phyloP scores from a whole-genome alignment of 768 basidiomycete genomes.

The Termitomyces sp. region DNA sequence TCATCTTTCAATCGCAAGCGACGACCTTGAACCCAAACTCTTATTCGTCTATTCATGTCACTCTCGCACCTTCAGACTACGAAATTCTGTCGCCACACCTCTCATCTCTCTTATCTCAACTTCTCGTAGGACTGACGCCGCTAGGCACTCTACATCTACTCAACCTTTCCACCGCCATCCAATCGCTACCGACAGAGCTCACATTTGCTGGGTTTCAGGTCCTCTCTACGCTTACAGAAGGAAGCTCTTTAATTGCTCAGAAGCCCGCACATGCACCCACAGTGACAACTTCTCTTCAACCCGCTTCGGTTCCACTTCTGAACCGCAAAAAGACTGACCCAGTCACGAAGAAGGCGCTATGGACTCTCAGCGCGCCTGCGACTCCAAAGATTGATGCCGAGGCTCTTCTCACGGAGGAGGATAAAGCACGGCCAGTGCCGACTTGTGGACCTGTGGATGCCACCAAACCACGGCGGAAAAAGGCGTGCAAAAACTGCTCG shows the following conservation, averaged over 20 bases:
- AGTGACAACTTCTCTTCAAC: constrained; percentile 38
- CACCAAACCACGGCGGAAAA: constrained; percentile 62
- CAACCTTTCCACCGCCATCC: constrained; percentile 39
- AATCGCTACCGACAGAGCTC: constrained; percentile 50
- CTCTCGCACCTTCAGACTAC: constrained; percentile 63
- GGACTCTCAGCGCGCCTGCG: constrained; percentile 70
- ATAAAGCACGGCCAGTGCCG: constrained; percentile 72
- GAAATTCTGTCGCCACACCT: constrained; percentile 46
- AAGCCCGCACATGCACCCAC: constrained; percentile 50
- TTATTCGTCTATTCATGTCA: constrained; percentile 63
- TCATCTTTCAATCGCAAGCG: constrained; percentile 35
- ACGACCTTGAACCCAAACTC: constrained; percentile 43
- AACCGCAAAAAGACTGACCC: constrained; percentile 50
- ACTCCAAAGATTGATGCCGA: constrained; percentile 79
- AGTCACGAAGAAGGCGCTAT: constrained; percentile 83
- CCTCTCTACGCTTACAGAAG: constrained; percentile 34
- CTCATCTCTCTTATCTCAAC: constrained; percentile 49
- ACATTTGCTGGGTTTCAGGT: constrained; percentile 61
- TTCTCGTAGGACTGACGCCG: constrained; percentile 55
- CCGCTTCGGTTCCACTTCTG: constrained; percentile 43
- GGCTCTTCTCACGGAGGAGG: constrained; percentile 75
- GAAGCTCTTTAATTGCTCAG: constrained; percentile 56
- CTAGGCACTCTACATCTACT: constrained; percentile 66
- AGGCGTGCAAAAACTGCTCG: constrained; percentile 93
- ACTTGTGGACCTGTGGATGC: constrained; percentile 62